Conservation (phyloP, 139 green algal species). For the Dunaliella primolecta region DNA sequence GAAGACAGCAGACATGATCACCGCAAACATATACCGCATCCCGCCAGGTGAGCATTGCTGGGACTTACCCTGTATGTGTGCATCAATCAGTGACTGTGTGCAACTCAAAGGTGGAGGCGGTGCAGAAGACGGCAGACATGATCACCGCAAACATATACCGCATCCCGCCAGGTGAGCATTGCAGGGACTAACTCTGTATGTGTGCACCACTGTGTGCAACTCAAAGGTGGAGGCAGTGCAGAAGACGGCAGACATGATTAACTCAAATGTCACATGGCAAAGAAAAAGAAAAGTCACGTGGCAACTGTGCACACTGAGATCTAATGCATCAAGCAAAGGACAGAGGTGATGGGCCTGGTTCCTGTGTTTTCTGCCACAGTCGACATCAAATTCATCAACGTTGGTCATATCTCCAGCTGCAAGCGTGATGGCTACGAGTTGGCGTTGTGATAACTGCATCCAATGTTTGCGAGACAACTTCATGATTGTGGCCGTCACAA, state of each 20-base stretch:
- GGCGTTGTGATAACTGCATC: too few relatives aligned
- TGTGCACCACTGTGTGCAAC: background rate
- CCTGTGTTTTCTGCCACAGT: too few relatives aligned
- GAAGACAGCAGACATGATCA: conserved; percentile 72
- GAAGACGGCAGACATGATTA: background rate
- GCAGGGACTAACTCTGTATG: background rate
- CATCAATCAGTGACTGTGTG: background rate
- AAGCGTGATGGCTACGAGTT: too few relatives aligned
- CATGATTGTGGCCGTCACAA: too few relatives aligned
- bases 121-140: conserved; percentile 67
- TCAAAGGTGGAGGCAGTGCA: background rate
- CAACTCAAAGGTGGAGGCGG: conserved; percentile 17
- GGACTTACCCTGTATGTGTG: background rate
- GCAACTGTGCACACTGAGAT: too few relatives aligned
- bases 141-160: conserved; percentile 79
- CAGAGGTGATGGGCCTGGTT: too few relatives aligned
- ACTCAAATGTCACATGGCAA: too few relatives aligned
- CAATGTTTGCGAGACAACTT: too few relatives aligned
- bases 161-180: conserved; percentile 2
- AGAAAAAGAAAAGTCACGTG: too few relatives aligned
- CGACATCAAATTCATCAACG: too few relatives aligned
- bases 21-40: conserved; percentile 70
- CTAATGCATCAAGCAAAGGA: too few relatives aligned
- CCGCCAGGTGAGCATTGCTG: background rate
- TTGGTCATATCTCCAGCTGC: too few relatives aligned